Conservation (phyloP, 345 rosid genomes). For the Bruguiera sexangula region DNA sequence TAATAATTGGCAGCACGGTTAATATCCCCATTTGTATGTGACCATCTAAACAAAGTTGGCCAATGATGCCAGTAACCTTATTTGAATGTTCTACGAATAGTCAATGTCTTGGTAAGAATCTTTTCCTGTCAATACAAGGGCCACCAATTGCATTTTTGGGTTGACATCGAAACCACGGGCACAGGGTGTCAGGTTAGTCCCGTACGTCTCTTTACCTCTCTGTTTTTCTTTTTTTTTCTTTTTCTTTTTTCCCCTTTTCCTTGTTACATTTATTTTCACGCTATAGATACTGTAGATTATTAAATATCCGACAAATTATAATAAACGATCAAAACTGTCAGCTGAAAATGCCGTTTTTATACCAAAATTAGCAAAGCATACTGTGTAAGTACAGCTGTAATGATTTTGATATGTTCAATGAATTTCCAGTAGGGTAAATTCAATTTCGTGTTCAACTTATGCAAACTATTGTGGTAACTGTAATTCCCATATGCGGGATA, state of each 20-base stretch:
- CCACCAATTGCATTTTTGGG: constrained; percentile 37
- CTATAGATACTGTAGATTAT: not conserved
- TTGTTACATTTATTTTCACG: not conserved
- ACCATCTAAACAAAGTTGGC: constrained; percentile 13
- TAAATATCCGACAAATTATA: not conserved
- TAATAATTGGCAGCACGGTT: not conserved
- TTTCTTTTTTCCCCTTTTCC: not conserved
- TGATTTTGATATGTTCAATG: too few species aligned
- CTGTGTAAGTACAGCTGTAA: too few species aligned
- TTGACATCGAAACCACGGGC: constrained; percentile 32
- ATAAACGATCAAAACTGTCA: too few species aligned
- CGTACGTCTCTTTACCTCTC: constrained; percentile 1
- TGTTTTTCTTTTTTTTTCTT: not conserved
- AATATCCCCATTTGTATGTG: constrained; percentile 6
- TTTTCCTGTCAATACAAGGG: constrained; percentile 32
- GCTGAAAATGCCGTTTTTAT: too few species aligned
- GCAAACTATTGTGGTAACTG: too few species aligned
- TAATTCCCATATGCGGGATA: too few species aligned
- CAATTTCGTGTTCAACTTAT: too few species aligned
- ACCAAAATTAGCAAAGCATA: too few species aligned
- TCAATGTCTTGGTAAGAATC: constrained; percentile 49
- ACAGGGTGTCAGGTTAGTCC: constrained; percentile 18
- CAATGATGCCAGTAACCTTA: constrained; percentile 19
- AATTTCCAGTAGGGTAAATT: too few species aligned
- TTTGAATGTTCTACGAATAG: constrained; percentile 32